A percentile compares a stretch with the other conserved stretches of the same genome.
phyloP scores from a whole-genome alignment of 345 rosid species.

The Citrus reticulata region DNA sequence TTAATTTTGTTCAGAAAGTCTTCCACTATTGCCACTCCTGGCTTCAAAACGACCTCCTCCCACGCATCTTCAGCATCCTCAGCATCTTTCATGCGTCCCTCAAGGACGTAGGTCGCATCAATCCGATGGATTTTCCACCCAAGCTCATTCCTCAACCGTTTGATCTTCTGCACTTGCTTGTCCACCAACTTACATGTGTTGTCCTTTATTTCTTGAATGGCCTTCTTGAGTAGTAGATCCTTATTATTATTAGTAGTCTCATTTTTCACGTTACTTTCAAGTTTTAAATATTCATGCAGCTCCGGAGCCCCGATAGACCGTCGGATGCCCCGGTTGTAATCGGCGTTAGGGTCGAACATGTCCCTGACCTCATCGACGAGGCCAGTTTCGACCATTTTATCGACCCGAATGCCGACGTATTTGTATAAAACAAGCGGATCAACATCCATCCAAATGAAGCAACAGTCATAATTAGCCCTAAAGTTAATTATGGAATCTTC shows the following conservation, averaged over 20 bases:
- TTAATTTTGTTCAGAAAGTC: too few relatives aligned
- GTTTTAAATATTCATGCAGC: conserved; percentile 24
- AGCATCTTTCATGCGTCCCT: too few relatives aligned
- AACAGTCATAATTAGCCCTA: conserved; percentile 25
- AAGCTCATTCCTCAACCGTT: too few relatives aligned
- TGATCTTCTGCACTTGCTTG: too few relatives aligned
- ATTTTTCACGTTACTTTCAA: conserved; percentile 2
- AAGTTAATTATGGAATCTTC: conserved; percentile 15
- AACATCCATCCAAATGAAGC: conserved; percentile 45
- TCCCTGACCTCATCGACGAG: conserved; percentile 29
- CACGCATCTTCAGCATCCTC: too few relatives aligned
- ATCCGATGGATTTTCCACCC: too few relatives aligned
- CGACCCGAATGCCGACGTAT: conserved; percentile 27
- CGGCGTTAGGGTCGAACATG: conserved; percentile 22
- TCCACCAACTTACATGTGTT: too few relatives aligned
- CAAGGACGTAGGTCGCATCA: too few relatives aligned
- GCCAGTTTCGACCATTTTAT: conserved; percentile 39
- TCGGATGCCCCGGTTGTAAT: conserved; percentile 22
- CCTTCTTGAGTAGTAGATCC: conserved; percentile 19
- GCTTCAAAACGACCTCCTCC: too few relatives aligned
- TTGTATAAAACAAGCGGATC: conserved; percentile 27
- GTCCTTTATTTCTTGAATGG: neutral
- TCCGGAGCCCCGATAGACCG: conserved; percentile 44
- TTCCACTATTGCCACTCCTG: too few relatives aligned
- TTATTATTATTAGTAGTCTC: conserved; percentile 10